phyloP scores from a whole-genome alignment of 116 monocot species.

The Dioscorea cayenensis region DNA sequence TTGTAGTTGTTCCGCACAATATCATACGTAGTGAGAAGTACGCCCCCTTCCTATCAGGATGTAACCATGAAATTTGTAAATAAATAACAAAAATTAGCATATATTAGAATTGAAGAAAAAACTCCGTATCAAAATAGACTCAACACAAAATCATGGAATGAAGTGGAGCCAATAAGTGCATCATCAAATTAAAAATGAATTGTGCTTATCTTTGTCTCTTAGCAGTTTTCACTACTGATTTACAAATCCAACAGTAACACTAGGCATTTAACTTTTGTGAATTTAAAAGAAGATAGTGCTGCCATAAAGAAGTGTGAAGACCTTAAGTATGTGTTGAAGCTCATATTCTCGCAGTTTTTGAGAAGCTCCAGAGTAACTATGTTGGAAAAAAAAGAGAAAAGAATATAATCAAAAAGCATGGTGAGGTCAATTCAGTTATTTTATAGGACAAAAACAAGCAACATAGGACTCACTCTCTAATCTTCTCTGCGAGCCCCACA shows the following conservation, averaged over 20 bases:
- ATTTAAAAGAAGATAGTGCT: background rate
- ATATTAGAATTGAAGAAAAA: too few species aligned
- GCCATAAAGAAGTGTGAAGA: slow-evolving; percentile 9
- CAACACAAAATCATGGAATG: background rate
- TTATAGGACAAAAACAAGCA: background rate
- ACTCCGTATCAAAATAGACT: background rate
- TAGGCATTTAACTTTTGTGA: background rate
- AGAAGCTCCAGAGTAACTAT: slow-evolving; percentile 80
- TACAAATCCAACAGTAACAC: background rate
- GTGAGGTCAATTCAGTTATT: background rate
- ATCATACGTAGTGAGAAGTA: slow-evolving; percentile 97
- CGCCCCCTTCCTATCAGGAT: slow-evolving; percentile 68
- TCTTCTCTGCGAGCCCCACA: slow-evolving; percentile 66
- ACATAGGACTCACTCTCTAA: slow-evolving; percentile 61
- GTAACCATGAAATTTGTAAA: background rate
- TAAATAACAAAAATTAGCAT: background rate
- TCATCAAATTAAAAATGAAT: background rate
- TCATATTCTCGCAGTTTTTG: slow-evolving; percentile 65
- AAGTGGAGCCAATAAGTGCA: background rate
- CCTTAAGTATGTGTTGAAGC: slow-evolving; percentile 59
- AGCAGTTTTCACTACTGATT: background rate
- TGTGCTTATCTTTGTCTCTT: background rate
- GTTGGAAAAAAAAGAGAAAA: slow-evolving; percentile 15
- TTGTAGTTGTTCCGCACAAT: slow-evolving; percentile 89
- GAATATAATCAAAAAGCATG: background rate